These are phyloP conservation scores for Malus orientalis DNA, from an alignment of 306 rosid genomes.

Conservation along the genomic window DNA sequence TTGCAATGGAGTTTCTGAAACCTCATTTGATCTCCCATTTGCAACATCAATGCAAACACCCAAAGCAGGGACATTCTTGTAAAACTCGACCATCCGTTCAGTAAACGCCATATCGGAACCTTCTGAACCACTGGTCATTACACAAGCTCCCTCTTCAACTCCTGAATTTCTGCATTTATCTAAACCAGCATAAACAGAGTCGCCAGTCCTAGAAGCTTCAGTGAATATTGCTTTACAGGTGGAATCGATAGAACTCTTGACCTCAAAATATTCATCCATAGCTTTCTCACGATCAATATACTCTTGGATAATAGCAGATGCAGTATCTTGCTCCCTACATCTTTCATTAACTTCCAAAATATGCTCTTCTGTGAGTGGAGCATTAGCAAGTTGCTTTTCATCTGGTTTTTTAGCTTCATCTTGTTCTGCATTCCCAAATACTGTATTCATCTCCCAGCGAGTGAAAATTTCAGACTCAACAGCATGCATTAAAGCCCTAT, in stretches of 20 bases:
- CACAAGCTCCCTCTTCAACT: not conserved
- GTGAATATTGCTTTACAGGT: not conserved
- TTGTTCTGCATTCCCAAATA: not conserved
- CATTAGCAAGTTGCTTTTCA: constrained; percentile 1
- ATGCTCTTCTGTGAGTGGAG: not conserved
- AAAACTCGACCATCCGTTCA: not conserved
- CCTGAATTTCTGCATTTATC: not conserved
- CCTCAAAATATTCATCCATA: not conserved
- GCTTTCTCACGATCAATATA: not conserved
- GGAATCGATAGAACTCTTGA: not conserved
- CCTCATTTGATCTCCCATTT: not conserved
- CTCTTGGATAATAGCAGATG: constrained; percentile 7
- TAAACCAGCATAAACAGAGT: not conserved
- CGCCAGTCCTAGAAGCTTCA: not conserved
- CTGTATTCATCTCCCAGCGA: not conserved
- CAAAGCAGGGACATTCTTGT: not conserved
- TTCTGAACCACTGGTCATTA: not conserved
- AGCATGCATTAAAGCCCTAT: not conserved
- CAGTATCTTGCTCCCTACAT: not conserved
- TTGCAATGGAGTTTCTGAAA: not conserved
- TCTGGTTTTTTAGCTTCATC: not conserved
- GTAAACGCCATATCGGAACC: not conserved
- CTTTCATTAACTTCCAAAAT: not conserved
- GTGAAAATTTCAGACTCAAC: not conserved
- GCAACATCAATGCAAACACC: not conserved